Evolutionary conservation across 352 stramenopile genomes (phyloP), one percentile per base, ranked within the genome.

Genomic region (Blastocystis sp.): DNA sequence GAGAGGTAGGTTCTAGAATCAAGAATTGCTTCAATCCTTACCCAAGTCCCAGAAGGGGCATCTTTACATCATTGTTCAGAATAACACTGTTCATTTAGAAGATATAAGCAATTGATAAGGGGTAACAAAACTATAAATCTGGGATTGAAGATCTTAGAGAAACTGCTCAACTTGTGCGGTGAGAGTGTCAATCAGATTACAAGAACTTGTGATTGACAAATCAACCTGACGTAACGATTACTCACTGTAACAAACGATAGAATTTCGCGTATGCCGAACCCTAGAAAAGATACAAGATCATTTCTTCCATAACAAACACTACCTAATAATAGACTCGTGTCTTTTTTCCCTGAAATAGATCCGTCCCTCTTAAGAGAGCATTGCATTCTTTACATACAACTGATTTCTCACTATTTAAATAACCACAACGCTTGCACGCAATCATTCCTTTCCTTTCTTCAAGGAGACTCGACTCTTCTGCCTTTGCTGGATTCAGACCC

Each of bases 371-470:
- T 35, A 78, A 54, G 16, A 78, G 39, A 24, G 66, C 39, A 35
- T 78, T 78, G n/a, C 66, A 78, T 27, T 78, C 66, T n/a, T 78
- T 78, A 51, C 66, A 78, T 19, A 78, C 66, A 32, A 42, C 27
- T 27, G 66, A 78, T 78, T 21, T 6, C 39, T 57, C 57, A n/a
- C 12, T 78, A 56, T 78, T 78, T 5, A 78, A 19, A 56, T 57
- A 78, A 32, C 66, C 66, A 35, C 66, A 78, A 19, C 66, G 66
- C 19, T n/a, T 24, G n/a, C 66, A 78, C 66, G 29, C 19, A 57
- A 78, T 27, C 14, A 27, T 9, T 19, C 35, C 21, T 12, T 57
- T 78, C 37, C 29, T 56, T 0, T 78, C 66, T 37, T 78, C 66
- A 32, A 78, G 39, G 6, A 56, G 24, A 24, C 57, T 42, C 16